A percentile compares a stretch with the other conserved stretches of the same genome.
These are phyloP conservation scores for Diaporthe aspalathi DNA, from an alignment of 2,329 filamentous ascomycete species.

Conservation along the genomic window DNA sequence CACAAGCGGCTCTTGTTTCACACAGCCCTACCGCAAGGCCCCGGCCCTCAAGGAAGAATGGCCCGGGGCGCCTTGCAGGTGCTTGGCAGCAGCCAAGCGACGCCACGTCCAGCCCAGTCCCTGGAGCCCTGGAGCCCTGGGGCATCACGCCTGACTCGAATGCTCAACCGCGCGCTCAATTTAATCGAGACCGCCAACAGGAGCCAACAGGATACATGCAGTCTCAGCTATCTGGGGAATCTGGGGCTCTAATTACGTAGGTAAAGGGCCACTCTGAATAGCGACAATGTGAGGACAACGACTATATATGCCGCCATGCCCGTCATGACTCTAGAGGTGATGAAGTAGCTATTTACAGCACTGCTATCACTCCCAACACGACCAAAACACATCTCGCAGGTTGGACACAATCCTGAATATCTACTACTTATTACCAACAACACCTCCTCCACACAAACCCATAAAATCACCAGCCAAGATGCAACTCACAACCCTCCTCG, in stretches of 20 bases:
- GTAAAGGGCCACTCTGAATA: neutral
- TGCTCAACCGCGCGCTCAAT: slow-evolving; percentile 16
- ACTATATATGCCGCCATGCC: neutral
- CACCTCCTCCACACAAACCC: neutral
- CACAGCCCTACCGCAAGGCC: slow-evolving; percentile 15
- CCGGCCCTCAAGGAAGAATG: neutral
- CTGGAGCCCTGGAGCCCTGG: no score
- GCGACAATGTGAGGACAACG: neutral
- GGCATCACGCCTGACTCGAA: slow-evolving; percentile 1
- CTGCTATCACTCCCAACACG: no score
- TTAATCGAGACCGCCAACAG: slow-evolving; percentile 13
- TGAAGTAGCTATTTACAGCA: neutral
- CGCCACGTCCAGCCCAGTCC: neutral
- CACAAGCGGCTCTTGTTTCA: slow-evolving; percentile 10
- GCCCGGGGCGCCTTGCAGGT: no score
- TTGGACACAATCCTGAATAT: neutral
- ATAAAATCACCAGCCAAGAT: neutral
- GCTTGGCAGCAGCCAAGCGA: neutral
- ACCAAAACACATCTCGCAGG: neutral
- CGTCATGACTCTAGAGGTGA: neutral
- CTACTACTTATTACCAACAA: neutral
- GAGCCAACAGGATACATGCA: neutral
- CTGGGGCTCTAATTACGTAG: neutral
- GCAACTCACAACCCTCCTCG: neutral
- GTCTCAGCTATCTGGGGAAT: slow-evolving; percentile 3